These are phyloP conservation scores for Fusarium subglutinans DNA, from an alignment of 2,329 filamentous ascomycete species.

Conservation along the genomic window DNA sequence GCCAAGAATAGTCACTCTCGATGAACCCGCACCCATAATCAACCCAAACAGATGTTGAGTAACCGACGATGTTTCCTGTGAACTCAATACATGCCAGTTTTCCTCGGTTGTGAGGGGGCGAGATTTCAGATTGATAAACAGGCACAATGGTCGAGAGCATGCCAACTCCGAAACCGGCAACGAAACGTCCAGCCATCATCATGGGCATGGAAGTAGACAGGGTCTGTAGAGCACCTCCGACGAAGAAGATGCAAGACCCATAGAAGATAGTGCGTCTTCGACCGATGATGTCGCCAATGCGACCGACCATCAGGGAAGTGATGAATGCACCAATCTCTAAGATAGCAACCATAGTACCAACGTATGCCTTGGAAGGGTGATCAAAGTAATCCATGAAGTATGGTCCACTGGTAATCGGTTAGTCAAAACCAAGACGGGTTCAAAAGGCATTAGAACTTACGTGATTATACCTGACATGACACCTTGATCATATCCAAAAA, in stretches of 20 bases:
- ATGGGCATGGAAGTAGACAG: constrained; percentile 84
- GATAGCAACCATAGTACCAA: constrained; percentile 98
- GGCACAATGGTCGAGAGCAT: constrained; percentile 92
- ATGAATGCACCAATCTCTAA: constrained; percentile 93
- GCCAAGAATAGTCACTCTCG: constrained; percentile 85
- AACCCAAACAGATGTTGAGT: constrained; percentile 97
- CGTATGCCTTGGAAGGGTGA: constrained; percentile 84
- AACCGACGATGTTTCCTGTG: constrained; percentile 95
- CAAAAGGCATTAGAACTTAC: constrained; percentile 53
- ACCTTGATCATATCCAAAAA: constrained; percentile 90
- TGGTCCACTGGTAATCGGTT: constrained; percentile 68
- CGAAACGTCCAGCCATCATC: constrained; percentile 86
- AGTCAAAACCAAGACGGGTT: constrained; percentile 25
- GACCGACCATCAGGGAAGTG: constrained; percentile 85
- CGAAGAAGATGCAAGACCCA: constrained; percentile 86
- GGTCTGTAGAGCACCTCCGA: constrained; percentile 86
- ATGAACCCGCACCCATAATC: constrained; percentile 98
- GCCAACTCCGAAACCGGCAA: constrained; percentile 87
- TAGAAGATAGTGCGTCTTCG: constrained; percentile 91
- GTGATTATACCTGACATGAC: constrained; percentile 82
- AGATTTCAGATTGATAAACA: constrained; percentile 94
- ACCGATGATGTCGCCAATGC: constrained; percentile 90
- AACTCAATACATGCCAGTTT: constrained; percentile 98
- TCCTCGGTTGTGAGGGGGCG: constrained; percentile 93
- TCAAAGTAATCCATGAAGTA: constrained; percentile 94